phyloP scores from a whole-genome alignment of 2,329 filamentous ascomycete species.

The Penicillium sp. region DNA sequence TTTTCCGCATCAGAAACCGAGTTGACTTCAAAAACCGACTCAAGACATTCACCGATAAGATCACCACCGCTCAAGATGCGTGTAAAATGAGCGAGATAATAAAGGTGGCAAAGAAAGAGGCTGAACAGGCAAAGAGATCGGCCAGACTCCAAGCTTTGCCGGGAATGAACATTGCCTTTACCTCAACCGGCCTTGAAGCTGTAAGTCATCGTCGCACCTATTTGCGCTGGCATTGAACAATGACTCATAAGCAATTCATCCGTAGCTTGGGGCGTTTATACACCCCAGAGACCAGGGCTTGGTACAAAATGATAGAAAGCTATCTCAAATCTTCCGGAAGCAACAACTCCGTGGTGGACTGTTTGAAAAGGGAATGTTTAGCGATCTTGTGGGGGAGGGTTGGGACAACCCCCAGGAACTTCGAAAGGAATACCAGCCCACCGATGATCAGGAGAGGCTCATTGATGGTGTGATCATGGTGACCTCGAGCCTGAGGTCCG shows the following conservation, averaged over 20 bases:
- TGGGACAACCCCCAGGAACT: conserved; percentile 7
- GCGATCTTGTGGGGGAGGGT: conserved; percentile 9
- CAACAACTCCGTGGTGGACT: conserved; percentile 9
- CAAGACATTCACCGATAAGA: neutral
- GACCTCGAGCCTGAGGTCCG: neutral
- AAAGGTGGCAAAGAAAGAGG: neutral
- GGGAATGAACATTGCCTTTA: conserved; percentile 13
- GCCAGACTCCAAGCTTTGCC: neutral
- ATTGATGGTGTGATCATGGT: conserved; percentile 11
- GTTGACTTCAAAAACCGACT: conserved; percentile 2
- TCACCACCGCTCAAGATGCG: conserved; percentile 3
- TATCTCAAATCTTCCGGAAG: neutral
- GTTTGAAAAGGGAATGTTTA: conserved; percentile 14
- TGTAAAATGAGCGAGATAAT: conserved; percentile 1
- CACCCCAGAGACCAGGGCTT: neutral
- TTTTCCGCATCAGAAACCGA: conserved; percentile 5
- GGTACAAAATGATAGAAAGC: neutral
- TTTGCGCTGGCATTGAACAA: neutral
- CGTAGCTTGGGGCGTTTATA: too few species aligned
- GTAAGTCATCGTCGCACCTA: neutral
- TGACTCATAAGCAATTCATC: too few species aligned
- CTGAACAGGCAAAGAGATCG: neutral
- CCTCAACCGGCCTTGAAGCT: conserved; percentile 6
- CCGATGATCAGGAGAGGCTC: neutral
- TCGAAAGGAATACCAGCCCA: conserved; percentile 2